Percentiles rank a stretch among this genome's conserved stretches.
Conservation (phyloP, 192 early-diverging fungal genomes). For the Gryganskiella cystojenkinii region DNA sequence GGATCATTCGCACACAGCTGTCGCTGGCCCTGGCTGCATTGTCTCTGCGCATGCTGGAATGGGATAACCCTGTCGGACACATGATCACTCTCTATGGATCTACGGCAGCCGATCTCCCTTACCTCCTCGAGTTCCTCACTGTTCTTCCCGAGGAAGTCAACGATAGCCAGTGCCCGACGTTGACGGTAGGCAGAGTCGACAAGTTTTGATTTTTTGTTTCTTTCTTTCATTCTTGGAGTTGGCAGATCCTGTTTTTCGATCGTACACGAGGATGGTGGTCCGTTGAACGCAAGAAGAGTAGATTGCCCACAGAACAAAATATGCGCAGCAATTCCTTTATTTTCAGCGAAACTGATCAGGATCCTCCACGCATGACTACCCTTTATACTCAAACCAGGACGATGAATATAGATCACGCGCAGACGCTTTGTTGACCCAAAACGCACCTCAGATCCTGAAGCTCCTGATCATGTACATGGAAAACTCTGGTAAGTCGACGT, state of each 20-base stretch:
- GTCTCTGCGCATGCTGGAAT: conserved; percentile 81
- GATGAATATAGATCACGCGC: conserved; percentile 69
- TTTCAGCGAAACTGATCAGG: conserved; percentile 33
- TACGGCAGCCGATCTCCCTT: conserved; percentile 66
- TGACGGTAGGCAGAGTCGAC: conserved; percentile 59
- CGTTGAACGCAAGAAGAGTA: background rate
- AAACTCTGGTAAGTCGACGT: conserved; percentile 58
- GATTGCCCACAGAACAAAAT: background rate
- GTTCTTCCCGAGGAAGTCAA: conserved; percentile 90
- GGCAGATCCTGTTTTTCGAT: background rate
- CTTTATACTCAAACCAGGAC: conserved; percentile 54
- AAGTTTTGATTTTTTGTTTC: background rate
- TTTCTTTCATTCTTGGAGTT: background rate
- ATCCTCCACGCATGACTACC: conserved; percentile 1
- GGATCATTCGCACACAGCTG: conserved; percentile 81
- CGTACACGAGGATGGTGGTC: background rate
- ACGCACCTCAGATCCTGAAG: conserved; percentile 75
- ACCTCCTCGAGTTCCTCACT: conserved; percentile 84
- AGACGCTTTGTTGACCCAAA: conserved; percentile 69
- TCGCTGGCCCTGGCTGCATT: conserved; percentile 87
- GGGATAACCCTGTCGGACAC: conserved; percentile 83
- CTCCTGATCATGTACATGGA: conserved; percentile 78
- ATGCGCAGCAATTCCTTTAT: background rate
- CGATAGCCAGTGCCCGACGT: conserved; percentile 69
- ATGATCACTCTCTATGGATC: conserved; percentile 77